Evolutionary conservation across 2,329 filamentous ascomycete species (phyloP).

Genomic region (Achaetomium macrosporum): DNA sequence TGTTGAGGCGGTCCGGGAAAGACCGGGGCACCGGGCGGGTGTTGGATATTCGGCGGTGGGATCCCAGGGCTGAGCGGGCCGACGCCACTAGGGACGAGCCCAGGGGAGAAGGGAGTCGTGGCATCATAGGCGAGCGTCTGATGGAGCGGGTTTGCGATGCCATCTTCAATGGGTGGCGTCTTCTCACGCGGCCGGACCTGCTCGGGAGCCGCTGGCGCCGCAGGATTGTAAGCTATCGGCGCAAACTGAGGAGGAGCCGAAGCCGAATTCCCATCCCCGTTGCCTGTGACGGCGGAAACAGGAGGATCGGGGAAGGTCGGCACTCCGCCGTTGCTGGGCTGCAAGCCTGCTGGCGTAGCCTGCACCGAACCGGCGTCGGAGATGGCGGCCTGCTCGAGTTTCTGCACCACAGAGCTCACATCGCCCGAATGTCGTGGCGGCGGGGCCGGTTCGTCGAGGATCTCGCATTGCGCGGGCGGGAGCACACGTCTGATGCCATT

Average conservation of each 20-base stretch:
- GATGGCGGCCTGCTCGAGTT: constrained; percentile 66
- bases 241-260: constrained; percentile 42
- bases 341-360: constrained; percentile 3
- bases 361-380: constrained; percentile 49
- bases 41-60: constrained; percentile 32
- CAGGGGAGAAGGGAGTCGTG: constrained; percentile 47
- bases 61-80: constrained; percentile 37
- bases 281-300: constrained; percentile 29
- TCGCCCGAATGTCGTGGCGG: constrained; percentile 39
- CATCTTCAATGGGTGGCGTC: constrained; percentile 70
- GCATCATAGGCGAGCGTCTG: constrained; percentile 53
- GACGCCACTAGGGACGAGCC: constrained; percentile 44
- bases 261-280: constrained; percentile 24
- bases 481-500: constrained; percentile 62
- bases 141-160: constrained; percentile 51
- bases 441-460: constrained; percentile 58
- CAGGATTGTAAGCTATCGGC: constrained; percentile 72
- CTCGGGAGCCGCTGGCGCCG: constrained; percentile 69
- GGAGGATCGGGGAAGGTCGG: constrained; percentile 39
- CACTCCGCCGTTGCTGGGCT: constrained; percentile 22
- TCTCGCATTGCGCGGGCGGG: constrained; percentile 53
- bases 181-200: constrained; percentile 68
- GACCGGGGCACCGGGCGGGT: constrained; percentile 34
- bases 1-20: constrained; percentile 38
- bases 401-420: constrained; percentile 66